phyloP scores from a whole-genome alignment of 1,139 yeast genomes.

The Geotrichum carabidarum region DNA sequence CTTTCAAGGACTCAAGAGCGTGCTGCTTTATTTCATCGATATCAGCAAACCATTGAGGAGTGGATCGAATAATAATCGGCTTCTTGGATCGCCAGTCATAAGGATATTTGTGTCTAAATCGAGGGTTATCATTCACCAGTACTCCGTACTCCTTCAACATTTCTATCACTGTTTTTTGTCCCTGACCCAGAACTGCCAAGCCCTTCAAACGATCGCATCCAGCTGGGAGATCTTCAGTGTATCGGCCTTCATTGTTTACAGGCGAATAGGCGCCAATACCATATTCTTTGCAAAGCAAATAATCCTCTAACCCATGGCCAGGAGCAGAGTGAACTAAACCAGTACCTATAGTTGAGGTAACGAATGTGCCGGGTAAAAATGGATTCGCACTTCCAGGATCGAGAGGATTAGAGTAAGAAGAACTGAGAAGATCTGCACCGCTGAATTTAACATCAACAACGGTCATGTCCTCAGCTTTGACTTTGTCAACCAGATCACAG shows the following conservation, averaged over 20 bases:
- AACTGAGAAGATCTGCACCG: conserved; percentile 48
- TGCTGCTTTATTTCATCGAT: conserved; percentile 63
- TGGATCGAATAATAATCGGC: conserved; percentile 90
- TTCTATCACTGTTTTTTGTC: conserved; percentile 48
- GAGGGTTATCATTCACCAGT: conserved; percentile 46
- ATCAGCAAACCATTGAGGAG: conserved; percentile 96
- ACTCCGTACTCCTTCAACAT: conserved; percentile 45
- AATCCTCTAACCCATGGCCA: conserved; percentile 96
- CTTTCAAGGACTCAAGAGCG: conserved; percentile 55
- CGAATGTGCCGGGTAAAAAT: conserved; percentile 74
- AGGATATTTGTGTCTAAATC: conserved; percentile 79
- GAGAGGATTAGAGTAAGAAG: conserved; percentile 47
- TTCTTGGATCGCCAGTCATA: conserved; percentile 96
- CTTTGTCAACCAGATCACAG: conserved; percentile 23
- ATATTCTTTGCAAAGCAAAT: conserved; percentile 58
- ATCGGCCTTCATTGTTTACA: conserved; percentile 71
- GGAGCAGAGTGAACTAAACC: conserved; percentile 97
- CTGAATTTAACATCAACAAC: conserved; percentile 22
- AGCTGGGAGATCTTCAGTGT: conserved; percentile 47
- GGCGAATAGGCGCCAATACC: conserved; percentile 63
- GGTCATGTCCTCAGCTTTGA: conserved; percentile 19
- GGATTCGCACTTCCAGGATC: conserved; percentile 43
- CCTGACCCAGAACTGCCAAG: conserved; percentile 55
- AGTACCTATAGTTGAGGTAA: conserved; percentile 77
- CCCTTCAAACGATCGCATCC: conserved; percentile 49